Conservation (phyloP, 2,329 filamentous ascomycete genomes). For the Clarireedia hainanense region DNA sequence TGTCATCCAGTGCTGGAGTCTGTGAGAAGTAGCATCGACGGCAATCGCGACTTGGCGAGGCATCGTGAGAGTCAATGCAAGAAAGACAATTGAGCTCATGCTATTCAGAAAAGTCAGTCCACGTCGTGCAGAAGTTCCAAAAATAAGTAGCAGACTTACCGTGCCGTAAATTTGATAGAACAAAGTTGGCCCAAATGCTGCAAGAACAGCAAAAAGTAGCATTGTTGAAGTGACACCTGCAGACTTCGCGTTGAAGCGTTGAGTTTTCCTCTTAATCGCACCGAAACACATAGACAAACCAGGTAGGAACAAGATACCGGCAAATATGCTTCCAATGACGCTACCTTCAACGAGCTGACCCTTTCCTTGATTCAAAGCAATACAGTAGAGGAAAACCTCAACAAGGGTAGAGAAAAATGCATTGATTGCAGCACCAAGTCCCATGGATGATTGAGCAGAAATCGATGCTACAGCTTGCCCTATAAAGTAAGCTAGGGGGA, state of each 20-base stretch:
- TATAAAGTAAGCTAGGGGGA: slow-evolving; percentile 96
- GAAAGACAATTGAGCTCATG: slow-evolving; percentile 85
- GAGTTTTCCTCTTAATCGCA: slow-evolving; percentile 94
- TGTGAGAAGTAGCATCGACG: slow-evolving; percentile 93
- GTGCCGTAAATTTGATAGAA: slow-evolving; percentile 99
- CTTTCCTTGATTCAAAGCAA: slow-evolving; percentile 88
- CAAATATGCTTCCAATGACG: slow-evolving; percentile 96
- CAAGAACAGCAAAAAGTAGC: slow-evolving; percentile 92
- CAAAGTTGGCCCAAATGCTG: slow-evolving; percentile 87
- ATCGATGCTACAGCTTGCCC: slow-evolving; percentile 97
- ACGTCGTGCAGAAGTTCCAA: neutral
- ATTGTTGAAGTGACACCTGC: slow-evolving; percentile 97
- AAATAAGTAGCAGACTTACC: slow-evolving; percentile 36
- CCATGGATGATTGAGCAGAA: slow-evolving; percentile 97
- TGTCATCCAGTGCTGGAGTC: slow-evolving; percentile 71
- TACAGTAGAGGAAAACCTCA: slow-evolving; percentile 95
- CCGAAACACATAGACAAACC: slow-evolving; percentile 98
- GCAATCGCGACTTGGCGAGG: slow-evolving; percentile 57
- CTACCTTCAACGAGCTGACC: slow-evolving; percentile 89
- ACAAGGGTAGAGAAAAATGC: slow-evolving; percentile 97
- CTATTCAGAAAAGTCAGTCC: slow-evolving; percentile 37
- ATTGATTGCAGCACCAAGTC: slow-evolving; percentile 91
- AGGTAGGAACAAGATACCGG: slow-evolving; percentile 88
- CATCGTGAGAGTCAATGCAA: slow-evolving; percentile 41
- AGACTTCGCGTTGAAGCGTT: slow-evolving; percentile 94